Evolutionary conservation across 768 basidiomycete species (phyloP), one percentile per base, ranked within the genome.

Genomic region (Mycena belliarum): DNA sequence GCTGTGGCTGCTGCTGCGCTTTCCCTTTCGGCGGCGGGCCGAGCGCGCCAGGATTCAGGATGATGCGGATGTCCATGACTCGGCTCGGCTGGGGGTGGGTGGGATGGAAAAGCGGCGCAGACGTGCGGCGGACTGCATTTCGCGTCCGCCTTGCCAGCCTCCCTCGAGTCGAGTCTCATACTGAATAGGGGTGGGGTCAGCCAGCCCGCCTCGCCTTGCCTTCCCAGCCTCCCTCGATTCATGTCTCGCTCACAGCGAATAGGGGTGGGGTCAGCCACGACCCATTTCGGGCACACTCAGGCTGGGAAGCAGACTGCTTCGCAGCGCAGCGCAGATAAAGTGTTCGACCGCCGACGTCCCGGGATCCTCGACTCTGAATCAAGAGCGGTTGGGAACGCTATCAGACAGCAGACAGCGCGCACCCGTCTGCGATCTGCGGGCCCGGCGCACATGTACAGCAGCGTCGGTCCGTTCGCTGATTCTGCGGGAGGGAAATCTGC

Each of bases 51-150:
- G 66, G 61, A 55, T 66, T 62, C 53, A 70, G 61, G 56, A 70
- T 66, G 43, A 55, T 49, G 49, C 47, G 65, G 33, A 67, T 61
- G 60, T 68, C 58, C 69, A 73, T 71, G 38, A 42, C 6, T 46
- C 23, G 44, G 35, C 6, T 45, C 21, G 43, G 18, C 35, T 37
- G 55, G 55, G 46, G 47, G 38, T 57, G 55, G 20, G 40, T 52
- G 60, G 40, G 37, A 10, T 15, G 33, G 20, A 25, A 23, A 20
- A 38, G 10, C 26, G 46, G 28, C 6, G 37, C 18, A 23, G 42
- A 26, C 18, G 33, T 8, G 37, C 18, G 37, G 37, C 37, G 6
- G 37, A 28, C 24, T 49, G 20, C 44, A 47, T 49, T 47, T 61
- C 25, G 40, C n/a, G 21, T 7, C 37, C 20, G 29, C 5, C 10